Conservation (phyloP, 73 alveolate genomes). For the Paramecium sonneborni region DNA sequence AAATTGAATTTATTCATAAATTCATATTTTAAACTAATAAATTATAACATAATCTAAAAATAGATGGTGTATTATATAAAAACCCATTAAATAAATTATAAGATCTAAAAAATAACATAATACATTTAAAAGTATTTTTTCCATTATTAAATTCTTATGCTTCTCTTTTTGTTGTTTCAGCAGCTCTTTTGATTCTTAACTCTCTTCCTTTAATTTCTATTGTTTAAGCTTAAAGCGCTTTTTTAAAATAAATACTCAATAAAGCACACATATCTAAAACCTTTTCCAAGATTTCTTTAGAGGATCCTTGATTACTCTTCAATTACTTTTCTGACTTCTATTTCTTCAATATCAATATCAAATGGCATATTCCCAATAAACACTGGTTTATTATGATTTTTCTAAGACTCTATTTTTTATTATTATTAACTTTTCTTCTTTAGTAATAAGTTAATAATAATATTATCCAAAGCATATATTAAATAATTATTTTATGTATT, state of each 20-base stretch:
- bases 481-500: too few species aligned
- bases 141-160: background rate
- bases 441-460: too few species aligned
- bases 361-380: conserved; percentile 84
- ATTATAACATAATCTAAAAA: background rate
- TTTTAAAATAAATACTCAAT: conserved; percentile 53
- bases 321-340: conserved; percentile 77
- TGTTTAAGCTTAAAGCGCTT: conserved; percentile 65
- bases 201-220: conserved; percentile 71
- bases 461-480: conserved; percentile 77
- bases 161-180: conserved; percentile 25
- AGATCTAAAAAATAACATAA: too few species aligned
- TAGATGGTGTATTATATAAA: background rate
- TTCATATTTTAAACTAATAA: background rate
- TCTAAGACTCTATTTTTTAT: background rate
- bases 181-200: conserved; percentile 76
- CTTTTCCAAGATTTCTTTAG: conserved; percentile 78
- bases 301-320: conserved; percentile 77
- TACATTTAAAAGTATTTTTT: conserved; percentile 41
- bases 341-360: conserved; percentile 74
- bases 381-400: conserved; percentile 70
- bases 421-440: conserved; percentile 48
- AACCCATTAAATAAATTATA: too few species aligned
- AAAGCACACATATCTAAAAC: conserved; percentile 80
- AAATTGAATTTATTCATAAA: background rate